Evolutionary conservation across 2,329 filamentous ascomycete genomes (phyloP), one percentile per base, ranked within the genome.

Genomic region (Penicillium sp.): DNA sequence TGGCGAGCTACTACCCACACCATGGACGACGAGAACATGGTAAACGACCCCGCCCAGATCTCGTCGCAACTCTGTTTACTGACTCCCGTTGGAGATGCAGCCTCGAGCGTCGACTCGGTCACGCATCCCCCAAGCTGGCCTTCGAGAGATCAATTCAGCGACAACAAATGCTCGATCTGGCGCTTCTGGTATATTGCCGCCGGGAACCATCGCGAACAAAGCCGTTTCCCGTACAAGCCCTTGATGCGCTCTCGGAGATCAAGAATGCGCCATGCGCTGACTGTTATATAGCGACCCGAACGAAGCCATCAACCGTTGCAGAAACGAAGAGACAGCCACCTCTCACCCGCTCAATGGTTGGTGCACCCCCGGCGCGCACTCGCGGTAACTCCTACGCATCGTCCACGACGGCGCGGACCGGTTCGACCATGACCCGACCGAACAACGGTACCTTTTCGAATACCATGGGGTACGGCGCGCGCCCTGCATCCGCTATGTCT

Each of bases 381-480:
- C 42, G 73, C 6, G 68, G 70, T 14, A 76, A 73, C 62, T 72
- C 74, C 3, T 70, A 70, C 52, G 68, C 76, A 11, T 76, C 77
- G 4, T 78, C 76, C 0, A 72, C 74, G 38, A 69, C 75, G 35
- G 75, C 76, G 11, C 71, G 77, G 56, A 71, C 72, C 10, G 71
- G 78, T 6, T 76, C 80, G 6, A 79, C 81, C 30, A 75, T 78
- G 19, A 78, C 78, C 37, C 80, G 81, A 65, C 74, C 78, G 59
- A 75, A 79, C 52, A 78, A 79, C 56, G 81, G 78, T 64, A 81
- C 79, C 62, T 87, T 87, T 64, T 81, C 84, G 14, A 84, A 81
- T 62, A 89, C 85, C 68, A 74, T 87, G 30, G 86, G 87, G 1
- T 80, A 83, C 13, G 81, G 80, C 14, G 67, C 74, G 19, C 83